Base-by-base conservation (phyloP, 1,284 basidiomycete genomes). In the Rugosomyces carneus region DNA sequence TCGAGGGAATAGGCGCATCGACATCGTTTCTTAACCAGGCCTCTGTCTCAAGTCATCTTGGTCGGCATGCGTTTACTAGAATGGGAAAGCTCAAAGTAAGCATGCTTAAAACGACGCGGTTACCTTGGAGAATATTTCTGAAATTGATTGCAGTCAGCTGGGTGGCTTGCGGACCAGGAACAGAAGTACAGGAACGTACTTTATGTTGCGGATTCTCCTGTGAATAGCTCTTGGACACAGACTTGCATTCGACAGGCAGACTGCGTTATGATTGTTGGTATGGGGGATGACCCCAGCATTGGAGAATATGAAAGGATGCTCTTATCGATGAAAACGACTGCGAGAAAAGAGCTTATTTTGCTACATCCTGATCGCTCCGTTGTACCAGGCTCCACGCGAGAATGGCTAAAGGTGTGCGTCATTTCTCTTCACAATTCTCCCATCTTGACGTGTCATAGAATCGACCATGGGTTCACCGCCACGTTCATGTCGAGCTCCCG, bases 211-310 rank as follows among this genome's bases (percentile, higher is more conserved):
- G 93, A 97, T 65, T 92, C 93, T 0, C 83, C 92, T 0, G 91
- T 93, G 18, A 88, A 82, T 44, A 93, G 89, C 51, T 85, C 90
- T 16, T 97, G 94, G 93, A 96, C 93, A n/a, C 84, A 94, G 65
- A 97, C 93, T 0, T 96, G 93, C 60, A 93, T 97, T 52, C 80
- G 91, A 20, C 93, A 95, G 73, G 96, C 96, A 10, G 95, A 99
- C 68, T 93, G 87, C 60, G 88, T 99, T 15, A 84, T 99, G 74
- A 81, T 99, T 16, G 87, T 99, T 27, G 93, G 93, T 9, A 90
- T 95, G 76, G 93, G 90, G 1, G 92, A 95, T 53, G 93, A 97
- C 63, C 89, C 91, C 0, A 75, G 75, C 35, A 72, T 92, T 15
- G 93, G 93, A 19, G 93, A 97, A 69, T 95, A 92, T 58, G 95